These are phyloP conservation scores for Fusarium brachygibbosum DNA, from an alignment of 2,329 filamentous ascomycete genomes.

Conservation along the genomic window DNA sequence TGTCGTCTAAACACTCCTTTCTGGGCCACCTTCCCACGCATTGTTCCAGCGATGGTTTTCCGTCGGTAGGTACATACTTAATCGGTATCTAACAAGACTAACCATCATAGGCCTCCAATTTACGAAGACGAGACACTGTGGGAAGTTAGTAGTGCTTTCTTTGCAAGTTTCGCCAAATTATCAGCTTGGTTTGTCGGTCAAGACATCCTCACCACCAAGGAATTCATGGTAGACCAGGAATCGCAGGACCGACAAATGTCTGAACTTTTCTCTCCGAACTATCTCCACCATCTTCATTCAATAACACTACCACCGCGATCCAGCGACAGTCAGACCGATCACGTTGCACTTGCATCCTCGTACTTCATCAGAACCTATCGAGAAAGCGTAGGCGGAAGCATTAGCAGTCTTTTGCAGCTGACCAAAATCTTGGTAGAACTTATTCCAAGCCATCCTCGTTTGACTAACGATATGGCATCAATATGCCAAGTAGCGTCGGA, in stretches of 20 bases:
- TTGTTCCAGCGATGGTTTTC: constrained; percentile 55
- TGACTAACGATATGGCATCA: constrained; percentile 59
- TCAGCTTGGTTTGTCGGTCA: constrained; percentile 66
- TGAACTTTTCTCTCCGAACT: constrained; percentile 53
- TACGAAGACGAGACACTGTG: constrained; percentile 48
- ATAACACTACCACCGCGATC: constrained; percentile 42
- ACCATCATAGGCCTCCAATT: constrained; percentile 46
- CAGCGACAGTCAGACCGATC: constrained; percentile 31
- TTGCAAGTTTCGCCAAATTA: constrained; percentile 61
- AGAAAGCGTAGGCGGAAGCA: constrained; percentile 57
- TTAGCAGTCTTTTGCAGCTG: constrained; percentile 60
- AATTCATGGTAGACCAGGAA: constrained; percentile 25
- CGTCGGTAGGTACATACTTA: constrained; percentile 57
- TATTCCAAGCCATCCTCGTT: constrained; percentile 61
- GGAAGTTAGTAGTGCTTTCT: constrained; percentile 54
- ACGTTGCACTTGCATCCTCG: constrained; percentile 18
- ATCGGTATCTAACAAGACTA: constrained; percentile 1
- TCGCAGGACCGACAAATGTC: constrained; percentile 34
- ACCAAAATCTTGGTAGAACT: constrained; percentile 57
- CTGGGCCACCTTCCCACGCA: constrained; percentile 66
- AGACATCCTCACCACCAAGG: constrained; percentile 55
- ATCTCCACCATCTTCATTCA: constrained; percentile 61
- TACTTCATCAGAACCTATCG: constrained; percentile 61
- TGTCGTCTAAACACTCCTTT: constrained; percentile 62
- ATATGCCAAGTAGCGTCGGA: constrained; percentile 55